Evolutionary conservation across 306 rosid genomes (phyloP).

Genomic region (Ormosia emarginata): DNA sequence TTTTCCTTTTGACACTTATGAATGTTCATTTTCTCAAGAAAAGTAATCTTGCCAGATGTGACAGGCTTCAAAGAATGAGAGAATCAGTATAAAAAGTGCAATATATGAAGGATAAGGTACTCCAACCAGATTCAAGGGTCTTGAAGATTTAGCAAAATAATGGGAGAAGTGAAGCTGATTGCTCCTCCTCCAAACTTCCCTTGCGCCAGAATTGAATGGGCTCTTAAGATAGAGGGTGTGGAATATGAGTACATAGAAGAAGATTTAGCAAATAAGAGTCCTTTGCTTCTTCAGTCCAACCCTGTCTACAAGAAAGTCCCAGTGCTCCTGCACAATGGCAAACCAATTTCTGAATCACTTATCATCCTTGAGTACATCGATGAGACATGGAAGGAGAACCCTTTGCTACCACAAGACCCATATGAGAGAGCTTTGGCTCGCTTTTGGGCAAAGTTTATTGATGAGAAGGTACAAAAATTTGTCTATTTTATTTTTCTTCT

Average conservation of each 20-base stretch:
- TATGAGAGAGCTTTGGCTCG: slow-evolving; percentile 40
- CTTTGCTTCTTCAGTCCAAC: slow-evolving; percentile 42
- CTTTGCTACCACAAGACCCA: slow-evolving; percentile 34
- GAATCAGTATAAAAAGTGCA: too few relatives aligned
- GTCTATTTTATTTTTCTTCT: not conserved
- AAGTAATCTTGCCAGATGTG: too few relatives aligned
- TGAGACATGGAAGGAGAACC: slow-evolving; percentile 48
- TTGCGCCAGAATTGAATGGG: slow-evolving; percentile 45
- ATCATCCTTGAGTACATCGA: slow-evolving; percentile 54
- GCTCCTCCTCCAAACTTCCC: slow-evolving; percentile 35
- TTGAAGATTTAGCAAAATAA: not conserved
- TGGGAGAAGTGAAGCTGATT: slow-evolving; percentile 44
- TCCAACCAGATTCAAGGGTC: not conserved
- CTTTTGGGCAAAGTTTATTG: slow-evolving; percentile 47
- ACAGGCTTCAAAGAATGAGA: too few relatives aligned
- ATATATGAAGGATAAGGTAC: too few relatives aligned
- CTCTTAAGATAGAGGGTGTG: slow-evolving; percentile 47
- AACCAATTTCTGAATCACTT: slow-evolving; percentile 40
- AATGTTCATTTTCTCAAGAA: too few relatives aligned
- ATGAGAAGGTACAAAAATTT: slow-evolving; percentile 36
- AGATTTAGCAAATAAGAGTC: slow-evolving; percentile 41
- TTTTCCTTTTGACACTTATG: too few relatives aligned
- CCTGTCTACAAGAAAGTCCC: slow-evolving; percentile 54
- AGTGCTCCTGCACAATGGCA: slow-evolving; percentile 29
- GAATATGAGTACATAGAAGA: slow-evolving; percentile 40